Conservation (phyloP, 768 basidiomycete species). For the Dentipellis fragilis region DNA sequence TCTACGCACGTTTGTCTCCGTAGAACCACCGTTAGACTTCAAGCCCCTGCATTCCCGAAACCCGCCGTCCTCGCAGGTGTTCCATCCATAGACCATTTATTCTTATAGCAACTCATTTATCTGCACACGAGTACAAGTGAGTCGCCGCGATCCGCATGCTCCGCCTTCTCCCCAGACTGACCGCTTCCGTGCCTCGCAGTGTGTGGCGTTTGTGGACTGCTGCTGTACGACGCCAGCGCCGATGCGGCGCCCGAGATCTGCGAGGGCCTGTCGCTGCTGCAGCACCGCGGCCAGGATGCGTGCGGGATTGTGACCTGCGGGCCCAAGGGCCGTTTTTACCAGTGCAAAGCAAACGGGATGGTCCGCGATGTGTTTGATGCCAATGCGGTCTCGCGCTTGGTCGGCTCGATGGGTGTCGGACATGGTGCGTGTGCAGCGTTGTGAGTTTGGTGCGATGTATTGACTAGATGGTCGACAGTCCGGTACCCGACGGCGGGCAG, state of each 20-base stretch:
- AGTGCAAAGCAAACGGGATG: constrained; percentile 99
- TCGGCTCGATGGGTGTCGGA: constrained; percentile 95
- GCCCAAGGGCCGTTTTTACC: constrained; percentile 88
- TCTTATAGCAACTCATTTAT: background rate
- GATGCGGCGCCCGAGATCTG: constrained; percentile 82
- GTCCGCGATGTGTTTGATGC: constrained; percentile 93
- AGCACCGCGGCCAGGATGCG: constrained; percentile 97
- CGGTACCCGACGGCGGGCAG: constrained; percentile 98
- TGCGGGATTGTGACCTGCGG: constrained; percentile 97
- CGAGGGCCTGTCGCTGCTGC: constrained; percentile 90
- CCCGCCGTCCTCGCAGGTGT: background rate
- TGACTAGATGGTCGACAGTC: constrained; percentile 36
- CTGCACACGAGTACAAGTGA: background rate
- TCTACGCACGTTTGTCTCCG: background rate
- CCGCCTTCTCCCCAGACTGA: background rate
- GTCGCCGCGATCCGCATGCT: background rate
- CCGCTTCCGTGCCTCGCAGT: constrained; percentile 27
- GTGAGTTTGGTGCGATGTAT: no score
- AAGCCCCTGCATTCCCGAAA: background rate
- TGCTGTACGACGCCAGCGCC: constrained; percentile 66
- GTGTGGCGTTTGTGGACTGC: constrained; percentile 90
- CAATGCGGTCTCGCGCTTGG: constrained; percentile 60
- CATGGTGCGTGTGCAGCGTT: constrained; percentile 55
- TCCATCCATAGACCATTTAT: background rate
- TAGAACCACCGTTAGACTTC: background rate